Conservation (phyloP, 1,139 yeast genomes). For the Diutina mesorugosa region DNA sequence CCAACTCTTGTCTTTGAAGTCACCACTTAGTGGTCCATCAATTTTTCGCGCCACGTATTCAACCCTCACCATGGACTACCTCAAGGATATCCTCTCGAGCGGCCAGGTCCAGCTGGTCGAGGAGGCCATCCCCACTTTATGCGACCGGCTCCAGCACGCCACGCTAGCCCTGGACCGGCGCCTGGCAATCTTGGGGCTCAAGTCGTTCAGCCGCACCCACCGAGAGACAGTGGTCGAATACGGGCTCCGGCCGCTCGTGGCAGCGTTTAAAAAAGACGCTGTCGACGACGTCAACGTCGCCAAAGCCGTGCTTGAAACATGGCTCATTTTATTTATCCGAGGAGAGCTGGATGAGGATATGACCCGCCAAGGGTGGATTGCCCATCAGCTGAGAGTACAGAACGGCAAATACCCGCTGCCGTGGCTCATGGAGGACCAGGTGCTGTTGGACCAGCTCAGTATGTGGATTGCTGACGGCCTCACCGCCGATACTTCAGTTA, state of each 20-base stretch:
- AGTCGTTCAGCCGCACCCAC: constrained; percentile 81
- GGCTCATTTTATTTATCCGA: constrained; percentile 67
- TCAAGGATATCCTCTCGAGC: constrained; percentile 22
- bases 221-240: constrained; percentile 85
- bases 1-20: too few relatives aligned
- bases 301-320: constrained; percentile 79
- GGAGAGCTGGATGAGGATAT: constrained; percentile 41
- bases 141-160: constrained; percentile 80
- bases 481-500: constrained; percentile 52
- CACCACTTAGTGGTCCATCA: too few relatives aligned
- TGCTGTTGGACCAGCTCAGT: constrained; percentile 68
- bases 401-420: constrained; percentile 83
- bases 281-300: constrained; percentile 56
- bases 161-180: constrained; percentile 74
- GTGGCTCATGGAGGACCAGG: constrained; percentile 41
- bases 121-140: constrained; percentile 79
- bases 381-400: constrained; percentile 64
- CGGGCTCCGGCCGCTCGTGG: constrained; percentile 66
- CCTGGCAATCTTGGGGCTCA: constrained; percentile 83
- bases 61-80: constrained; percentile 9
- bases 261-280: constrained; percentile 52
- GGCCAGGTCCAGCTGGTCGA: constrained; percentile 41
- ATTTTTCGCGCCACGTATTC: not conserved
- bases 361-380: constrained; percentile 54
- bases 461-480: constrained; percentile 93